Conservation (phyloP, 768 basidiomycete species). For the Termitomyces sp. region DNA sequence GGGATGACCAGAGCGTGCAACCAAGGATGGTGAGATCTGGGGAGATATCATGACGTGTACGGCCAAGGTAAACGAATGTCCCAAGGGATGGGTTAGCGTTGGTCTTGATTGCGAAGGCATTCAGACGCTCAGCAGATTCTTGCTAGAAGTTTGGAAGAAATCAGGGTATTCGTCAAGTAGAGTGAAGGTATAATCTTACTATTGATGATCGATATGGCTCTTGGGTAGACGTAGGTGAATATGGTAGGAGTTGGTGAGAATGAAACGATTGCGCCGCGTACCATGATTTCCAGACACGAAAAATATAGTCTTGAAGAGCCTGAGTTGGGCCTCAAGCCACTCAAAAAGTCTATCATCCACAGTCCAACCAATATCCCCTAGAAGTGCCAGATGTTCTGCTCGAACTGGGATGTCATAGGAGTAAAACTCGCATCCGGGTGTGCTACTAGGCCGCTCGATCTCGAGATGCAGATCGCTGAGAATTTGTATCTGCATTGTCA, state of each 20-base stretch:
- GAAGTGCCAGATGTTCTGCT: conserved; percentile 23
- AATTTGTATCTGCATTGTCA: conserved; percentile 5
- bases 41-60: conserved; percentile 26
- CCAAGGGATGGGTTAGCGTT: conserved; percentile 8
- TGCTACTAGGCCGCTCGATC: not conserved
- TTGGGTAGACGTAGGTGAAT: not conserved
- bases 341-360: conserved; percentile 22
- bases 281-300: conserved; percentile 30
- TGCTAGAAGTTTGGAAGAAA: not conserved
- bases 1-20: conserved; percentile 32
- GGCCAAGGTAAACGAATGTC: conserved; percentile 26
- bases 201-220: conserved; percentile 2
- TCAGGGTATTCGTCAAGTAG: not conserved
- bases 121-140: not conserved
- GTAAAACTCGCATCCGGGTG: conserved; percentile 7
- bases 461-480: conserved; percentile 9
- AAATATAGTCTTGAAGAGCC: conserved; percentile 23
- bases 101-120: not conserved
- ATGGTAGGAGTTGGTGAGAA: not conserved
- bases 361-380: conserved; percentile 32
- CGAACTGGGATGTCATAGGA: conserved; percentile 19
- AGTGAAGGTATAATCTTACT: not conserved
- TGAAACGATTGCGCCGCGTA: not conserved
- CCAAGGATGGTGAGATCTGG: conserved; percentile 29
- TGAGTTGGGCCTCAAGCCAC: conserved; percentile 24